phyloP scores from a whole-genome alignment of 2,329 filamentous ascomycete species.

The Apiospora kogelbergensis region DNA sequence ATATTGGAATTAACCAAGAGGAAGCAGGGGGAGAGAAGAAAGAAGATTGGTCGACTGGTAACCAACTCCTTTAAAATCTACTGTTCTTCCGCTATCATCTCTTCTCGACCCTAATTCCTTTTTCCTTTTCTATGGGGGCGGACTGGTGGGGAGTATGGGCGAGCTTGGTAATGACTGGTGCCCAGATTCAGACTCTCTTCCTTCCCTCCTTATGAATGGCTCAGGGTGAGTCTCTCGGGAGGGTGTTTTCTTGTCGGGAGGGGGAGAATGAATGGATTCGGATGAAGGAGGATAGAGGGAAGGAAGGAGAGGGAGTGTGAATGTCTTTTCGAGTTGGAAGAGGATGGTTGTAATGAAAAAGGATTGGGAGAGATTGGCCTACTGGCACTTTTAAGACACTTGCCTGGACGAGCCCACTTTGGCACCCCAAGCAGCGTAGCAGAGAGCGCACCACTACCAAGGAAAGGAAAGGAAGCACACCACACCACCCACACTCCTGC shows the following conservation, averaged over 20 bases:
- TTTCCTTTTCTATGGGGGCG: constrained; percentile 11
- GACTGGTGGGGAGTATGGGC: constrained; percentile 5
- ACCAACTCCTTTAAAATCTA: constrained; percentile 15
- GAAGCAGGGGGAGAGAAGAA: constrained; percentile 13
- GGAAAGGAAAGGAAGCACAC: constrained; percentile 10
- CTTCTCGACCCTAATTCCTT: constrained; percentile 16
- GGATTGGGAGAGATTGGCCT: constrained; percentile 53
- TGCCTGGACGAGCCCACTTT: constrained; percentile 15
- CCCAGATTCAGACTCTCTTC: constrained; percentile 27
- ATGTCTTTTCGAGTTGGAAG: constrained; percentile 50
- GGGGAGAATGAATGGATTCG: constrained; percentile 56
- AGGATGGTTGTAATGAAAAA: constrained; percentile 54
- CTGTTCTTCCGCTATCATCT: constrained; percentile 27
- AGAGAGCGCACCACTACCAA: constrained; percentile 8
- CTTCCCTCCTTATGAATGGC: constrained; percentile 31
- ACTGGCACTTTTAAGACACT: constrained; percentile 45
- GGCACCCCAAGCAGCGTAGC: constrained; percentile 7
- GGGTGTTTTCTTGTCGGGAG: constrained; percentile 29
- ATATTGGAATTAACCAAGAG: constrained; percentile 18
- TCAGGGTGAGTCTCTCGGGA: constrained; percentile 44
- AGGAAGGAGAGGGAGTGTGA: constrained; percentile 34
- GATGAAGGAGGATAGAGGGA: constrained; percentile 38
- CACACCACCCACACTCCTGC: constrained; percentile 14
- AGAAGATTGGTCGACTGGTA: constrained; percentile 16
- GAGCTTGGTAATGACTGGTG: constrained; percentile 7